phyloP scores from a whole-genome alignment of 768 basidiomycete species.

The Termitomyces sp. region DNA sequence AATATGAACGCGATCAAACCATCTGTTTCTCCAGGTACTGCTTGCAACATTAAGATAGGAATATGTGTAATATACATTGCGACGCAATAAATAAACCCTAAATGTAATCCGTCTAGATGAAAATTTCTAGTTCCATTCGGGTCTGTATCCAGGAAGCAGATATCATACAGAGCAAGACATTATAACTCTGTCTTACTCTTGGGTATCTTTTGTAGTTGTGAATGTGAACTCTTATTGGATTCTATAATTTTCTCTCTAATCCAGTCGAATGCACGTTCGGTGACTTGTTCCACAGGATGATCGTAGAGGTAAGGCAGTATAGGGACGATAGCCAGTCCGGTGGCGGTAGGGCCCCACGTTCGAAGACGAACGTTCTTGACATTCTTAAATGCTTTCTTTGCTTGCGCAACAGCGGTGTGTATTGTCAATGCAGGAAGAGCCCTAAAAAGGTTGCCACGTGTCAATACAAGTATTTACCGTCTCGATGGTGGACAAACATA shows the following conservation, averaged over 20 bases:
- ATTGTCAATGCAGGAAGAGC: constrained; percentile 82
- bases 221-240: constrained; percentile 17
- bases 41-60: constrained; percentile 8
- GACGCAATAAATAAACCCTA: not conserved
- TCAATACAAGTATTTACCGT: constrained; percentile 2
- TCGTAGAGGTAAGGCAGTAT: constrained; percentile 73
- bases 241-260: constrained; percentile 52
- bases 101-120: not conserved
- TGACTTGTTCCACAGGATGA: constrained; percentile 70
- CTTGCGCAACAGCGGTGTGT: constrained; percentile 73
- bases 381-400: constrained; percentile 61
- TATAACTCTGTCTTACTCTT: constrained; percentile 10
- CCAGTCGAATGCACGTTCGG: constrained; percentile 68
- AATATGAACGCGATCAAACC: constrained; percentile 6
- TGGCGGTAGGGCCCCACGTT: constrained; percentile 72
- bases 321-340: constrained; percentile 71
- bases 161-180: not conserved
- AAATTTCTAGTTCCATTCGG: not conserved
- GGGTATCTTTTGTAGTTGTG: not conserved
- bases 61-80: constrained; percentile 9
- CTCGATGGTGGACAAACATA: constrained; percentile 45
- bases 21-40: constrained; percentile 1
- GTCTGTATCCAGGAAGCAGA: not conserved
- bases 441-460: constrained; percentile 33
- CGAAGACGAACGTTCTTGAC: constrained; percentile 53